A percentile compares a stretch with the other conserved stretches of the same genome.
Evolutionary conservation across 768 basidiomycete species (phyloP).

Genomic region (Cytidiella melzeri): DNA sequence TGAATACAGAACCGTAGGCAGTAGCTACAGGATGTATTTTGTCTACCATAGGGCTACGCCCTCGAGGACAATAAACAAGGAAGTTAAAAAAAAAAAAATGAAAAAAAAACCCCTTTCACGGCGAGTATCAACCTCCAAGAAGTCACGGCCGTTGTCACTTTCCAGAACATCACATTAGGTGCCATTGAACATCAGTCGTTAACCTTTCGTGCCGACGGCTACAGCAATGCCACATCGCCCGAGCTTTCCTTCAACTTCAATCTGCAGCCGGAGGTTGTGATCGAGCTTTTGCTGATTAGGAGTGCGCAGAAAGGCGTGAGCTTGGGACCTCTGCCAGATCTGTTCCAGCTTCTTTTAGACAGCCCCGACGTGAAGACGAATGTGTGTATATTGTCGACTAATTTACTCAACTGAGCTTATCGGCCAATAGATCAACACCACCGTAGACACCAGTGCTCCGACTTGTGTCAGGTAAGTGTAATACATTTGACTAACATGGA

Average conservation of each 20-base stretch:
- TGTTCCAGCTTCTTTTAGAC: constrained; percentile 49
- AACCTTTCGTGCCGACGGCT: constrained; percentile 56
- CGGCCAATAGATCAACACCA: constrained; percentile 42
- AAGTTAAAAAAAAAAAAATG: too few species aligned
- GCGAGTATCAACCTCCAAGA: constrained; percentile 61
- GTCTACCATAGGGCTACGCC: too few species aligned
- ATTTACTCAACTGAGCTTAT: neutral
- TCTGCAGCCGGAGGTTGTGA: constrained; percentile 54
- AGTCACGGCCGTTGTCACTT: constrained; percentile 48
- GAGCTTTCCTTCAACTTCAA: constrained; percentile 58
- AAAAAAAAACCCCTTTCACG: too few species aligned
- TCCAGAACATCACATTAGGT: constrained; percentile 50
- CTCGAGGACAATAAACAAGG: too few species aligned
- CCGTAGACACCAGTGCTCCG: constrained; percentile 45
- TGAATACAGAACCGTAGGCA: too few species aligned
- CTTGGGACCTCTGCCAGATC: constrained; percentile 49
- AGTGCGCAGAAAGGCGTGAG: constrained; percentile 49
- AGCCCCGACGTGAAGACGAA: constrained; percentile 47
- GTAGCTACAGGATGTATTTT: too few species aligned
- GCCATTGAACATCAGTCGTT: constrained; percentile 49
- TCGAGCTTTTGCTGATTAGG: constrained; percentile 44
- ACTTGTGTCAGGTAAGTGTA: constrained; percentile 50
- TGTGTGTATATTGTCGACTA: constrained; percentile 29
- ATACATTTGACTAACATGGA: neutral
- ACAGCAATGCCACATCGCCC: constrained; percentile 51